Evolutionary conservation across 2,329 filamentous ascomycete genomes (phyloP), one percentile per base, ranked within the genome.

Genomic region (Leptosphaerulina australis): DNA sequence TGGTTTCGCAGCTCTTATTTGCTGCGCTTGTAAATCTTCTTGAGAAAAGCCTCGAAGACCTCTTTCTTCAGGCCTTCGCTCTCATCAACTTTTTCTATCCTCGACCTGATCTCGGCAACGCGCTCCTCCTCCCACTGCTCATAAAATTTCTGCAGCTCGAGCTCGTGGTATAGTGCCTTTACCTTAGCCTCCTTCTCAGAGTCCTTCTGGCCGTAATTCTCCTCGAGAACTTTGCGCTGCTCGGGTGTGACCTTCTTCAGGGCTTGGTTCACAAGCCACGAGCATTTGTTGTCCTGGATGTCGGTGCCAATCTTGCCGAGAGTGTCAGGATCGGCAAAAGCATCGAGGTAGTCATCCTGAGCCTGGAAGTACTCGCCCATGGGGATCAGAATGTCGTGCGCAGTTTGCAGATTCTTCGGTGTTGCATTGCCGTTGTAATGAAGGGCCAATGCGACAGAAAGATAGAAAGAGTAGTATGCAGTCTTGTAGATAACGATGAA

Each of bases 401-500:
- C 88, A 69, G 89, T 88, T 78, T 93, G 88, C 54, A 99, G 85
- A 80, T 97, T 97, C 77, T 88, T 84, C 21, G 87, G 84, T 7
- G 91, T 94, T 17, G 93, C 94, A 53, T 92, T 81, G 69, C 91
- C 87, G 62, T 92, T 84, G 77, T 91, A 88, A 80, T 93, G 81
- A 65, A 99, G 82, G 4, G 94, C 90, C 34, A 99, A 84, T 8
- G 91, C 93, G 47, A 99, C 91, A 51, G 94, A 94, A 11, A 99
- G 88, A 79, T 97, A 97, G 83, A 99, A 99, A 70, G 89, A 95
- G 82, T 99, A 99, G 81, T 95, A 99, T 41, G 94, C 92, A 18
- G 94, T 99, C 86, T 99, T 99, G 86, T 96, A 97, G 77, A 96
- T 90, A 78, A 99, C 94, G 70, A 99, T 99, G 82, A 97, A 99